Base-by-base conservation (phyloP, 129 eudicot genomes). In the Gnaphalium uliginosum region DNA sequence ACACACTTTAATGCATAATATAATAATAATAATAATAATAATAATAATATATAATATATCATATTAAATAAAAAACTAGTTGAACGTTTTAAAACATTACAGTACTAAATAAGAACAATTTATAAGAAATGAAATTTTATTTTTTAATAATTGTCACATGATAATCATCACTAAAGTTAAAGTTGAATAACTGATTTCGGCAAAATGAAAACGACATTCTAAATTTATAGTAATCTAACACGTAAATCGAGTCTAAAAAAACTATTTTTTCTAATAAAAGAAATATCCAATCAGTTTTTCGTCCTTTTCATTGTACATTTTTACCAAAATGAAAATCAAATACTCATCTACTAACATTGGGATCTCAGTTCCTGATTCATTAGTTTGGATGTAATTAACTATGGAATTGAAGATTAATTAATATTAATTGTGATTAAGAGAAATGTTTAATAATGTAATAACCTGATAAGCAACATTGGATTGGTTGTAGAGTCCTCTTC, bases 401-500 rank as follows among this genome's bases (percentile, higher is more conserved):
- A 35, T 3, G n/a, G n/a, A n/a, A n/a, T n/a, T 0, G 41, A 35
- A 13, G 18, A 43, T 43, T 43, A 2, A 9, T 39, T 39, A 39
- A 0, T 10, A 8, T 39, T 8, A 39, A 43, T 43, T 43, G 18
- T 43, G 51, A 11, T 11, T 2, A 43, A 1, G 51, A 43, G 51
- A 43, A 43, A 43, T 37, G 46, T 3, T 29, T 29, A 4, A 29
- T 29, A 2, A 37, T 43, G 51, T n/a, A n/a, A 43, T 48, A 14
- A 71, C 97, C 92, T 89, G 88, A 63, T 56, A 71, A 69, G 96
- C 96, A 25, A 89, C 88, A 62, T 82, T 25, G 63, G 96, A 83
- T 65, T 89, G 96, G 67, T 89, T 89, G 71, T 57, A 89, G 24
- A 48, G 39, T 46, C 96, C 96, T 73, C 78, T 76, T 41, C 96